Conservation (phyloP, 2,329 filamentous ascomycete species). For the Microsporum ferrugineum region DNA sequence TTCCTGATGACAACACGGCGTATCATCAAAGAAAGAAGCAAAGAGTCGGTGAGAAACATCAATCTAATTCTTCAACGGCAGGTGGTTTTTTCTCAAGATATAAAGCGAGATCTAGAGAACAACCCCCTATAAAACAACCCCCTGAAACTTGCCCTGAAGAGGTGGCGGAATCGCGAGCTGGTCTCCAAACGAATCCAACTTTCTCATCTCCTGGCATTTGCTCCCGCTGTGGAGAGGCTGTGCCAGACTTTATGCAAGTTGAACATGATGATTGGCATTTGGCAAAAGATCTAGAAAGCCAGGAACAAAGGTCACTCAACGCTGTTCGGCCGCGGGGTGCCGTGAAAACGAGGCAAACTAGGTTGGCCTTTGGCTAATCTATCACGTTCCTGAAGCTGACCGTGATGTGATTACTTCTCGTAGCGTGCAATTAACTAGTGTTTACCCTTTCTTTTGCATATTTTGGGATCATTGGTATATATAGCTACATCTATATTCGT, state of each 20-base stretch:
- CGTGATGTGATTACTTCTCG: neutral
- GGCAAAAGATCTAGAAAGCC: slow-evolving; percentile 57
- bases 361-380: slow-evolving; percentile 11
- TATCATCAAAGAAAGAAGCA: neutral
- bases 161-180: neutral
- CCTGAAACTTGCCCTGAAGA: neutral
- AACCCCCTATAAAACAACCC: neutral
- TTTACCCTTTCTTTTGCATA: neutral
- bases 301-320: slow-evolving; percentile 6
- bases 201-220: slow-evolving; percentile 34
- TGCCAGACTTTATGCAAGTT: slow-evolving; percentile 49
- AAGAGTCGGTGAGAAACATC: neutral
- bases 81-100: neutral
- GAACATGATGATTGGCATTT: slow-evolving; percentile 93
- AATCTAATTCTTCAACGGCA: neutral
- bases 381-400: neutral
- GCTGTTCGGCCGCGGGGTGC: neutral
- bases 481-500: too few relatives aligned
- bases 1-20: neutral
- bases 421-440: neutral
- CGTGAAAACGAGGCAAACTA: slow-evolving; percentile 13
- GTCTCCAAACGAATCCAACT: neutral
- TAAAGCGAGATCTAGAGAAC: neutral
- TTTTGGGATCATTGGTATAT: neutral
- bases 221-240: slow-evolving; percentile 51